phyloP scores from a whole-genome alignment of 78 protist species.

The Dictyostelium intermedium region DNA sequence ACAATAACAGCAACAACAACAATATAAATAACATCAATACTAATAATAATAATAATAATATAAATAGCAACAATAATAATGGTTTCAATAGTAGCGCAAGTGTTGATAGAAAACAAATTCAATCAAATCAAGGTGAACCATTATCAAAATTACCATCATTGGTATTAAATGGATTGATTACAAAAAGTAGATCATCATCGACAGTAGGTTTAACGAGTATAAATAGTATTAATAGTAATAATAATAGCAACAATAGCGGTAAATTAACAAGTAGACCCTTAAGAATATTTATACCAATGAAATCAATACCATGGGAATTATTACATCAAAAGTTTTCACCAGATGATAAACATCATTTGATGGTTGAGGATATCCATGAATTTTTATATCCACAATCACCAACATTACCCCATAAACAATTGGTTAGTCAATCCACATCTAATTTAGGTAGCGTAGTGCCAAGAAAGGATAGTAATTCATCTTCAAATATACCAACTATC shows the following conservation, averaged over 20 bases:
- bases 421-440: neutral
- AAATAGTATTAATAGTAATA: neutral
- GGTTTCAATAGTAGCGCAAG: neutral
- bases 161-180: constrained; percentile 9
- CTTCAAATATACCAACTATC: neutral
- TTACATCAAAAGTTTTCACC: constrained; percentile 71
- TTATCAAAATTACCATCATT: constrained; percentile 20
- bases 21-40: neutral
- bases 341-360: neutral
- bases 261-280: neutral
- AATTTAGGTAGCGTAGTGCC: neutral
- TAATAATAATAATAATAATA: neutral
- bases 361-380: constrained; percentile 36
- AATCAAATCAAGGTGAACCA: neutral
- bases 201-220: neutral
- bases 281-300: neutral
- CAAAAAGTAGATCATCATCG: neutral
- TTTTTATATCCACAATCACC: constrained; percentile 34
- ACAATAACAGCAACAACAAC: neutral
- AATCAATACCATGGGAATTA: constrained; percentile 27
- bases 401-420: neutral
- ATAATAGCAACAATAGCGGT: neutral
- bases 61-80: neutral
- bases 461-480: neutral
- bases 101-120: neutral